These are phyloP conservation scores for Sarocladiaceae sp. DNA, from an alignment of 2,329 filamentous ascomycete genomes.

Conservation along the genomic window DNA sequence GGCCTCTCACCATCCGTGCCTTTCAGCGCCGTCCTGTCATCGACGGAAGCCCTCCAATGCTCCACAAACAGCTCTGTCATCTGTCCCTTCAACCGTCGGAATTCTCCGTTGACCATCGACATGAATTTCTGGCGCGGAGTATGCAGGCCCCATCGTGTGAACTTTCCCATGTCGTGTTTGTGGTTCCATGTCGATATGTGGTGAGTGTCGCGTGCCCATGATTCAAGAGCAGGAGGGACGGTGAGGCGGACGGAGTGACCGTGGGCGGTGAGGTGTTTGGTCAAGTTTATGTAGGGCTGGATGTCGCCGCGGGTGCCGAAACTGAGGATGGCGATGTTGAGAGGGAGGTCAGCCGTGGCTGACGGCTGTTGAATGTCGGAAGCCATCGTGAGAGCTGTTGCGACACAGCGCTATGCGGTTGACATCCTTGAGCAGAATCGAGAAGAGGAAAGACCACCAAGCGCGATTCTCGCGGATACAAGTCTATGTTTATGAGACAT, in stretches of 20 bases:
- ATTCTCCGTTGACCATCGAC: neutral
- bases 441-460: too few species aligned
- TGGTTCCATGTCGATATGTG: neutral
- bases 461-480: too few species aligned
- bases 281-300: neutral
- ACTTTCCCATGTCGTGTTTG: neutral
- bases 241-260: neutral
- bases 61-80: neutral
- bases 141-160: neutral
- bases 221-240: neutral
- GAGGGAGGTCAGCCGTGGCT: neutral
- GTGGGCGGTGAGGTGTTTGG: neutral
- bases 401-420: too few species aligned
- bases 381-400: too few species aligned
- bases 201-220: neutral
- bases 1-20: neutral
- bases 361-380: too few species aligned
- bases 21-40: neutral
- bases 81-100: neutral
- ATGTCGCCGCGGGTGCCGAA: slow-evolving; percentile 3
- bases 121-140: neutral
- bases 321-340: slow-evolving; percentile 2
- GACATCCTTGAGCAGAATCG: too few species aligned
- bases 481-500: too few species aligned
- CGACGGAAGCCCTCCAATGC: neutral